A percentile compares a stretch with the other conserved stretches of the same genome.
phyloP scores from a whole-genome alignment of 257 asterid species.

The Rauvolfia tetraphylla region DNA sequence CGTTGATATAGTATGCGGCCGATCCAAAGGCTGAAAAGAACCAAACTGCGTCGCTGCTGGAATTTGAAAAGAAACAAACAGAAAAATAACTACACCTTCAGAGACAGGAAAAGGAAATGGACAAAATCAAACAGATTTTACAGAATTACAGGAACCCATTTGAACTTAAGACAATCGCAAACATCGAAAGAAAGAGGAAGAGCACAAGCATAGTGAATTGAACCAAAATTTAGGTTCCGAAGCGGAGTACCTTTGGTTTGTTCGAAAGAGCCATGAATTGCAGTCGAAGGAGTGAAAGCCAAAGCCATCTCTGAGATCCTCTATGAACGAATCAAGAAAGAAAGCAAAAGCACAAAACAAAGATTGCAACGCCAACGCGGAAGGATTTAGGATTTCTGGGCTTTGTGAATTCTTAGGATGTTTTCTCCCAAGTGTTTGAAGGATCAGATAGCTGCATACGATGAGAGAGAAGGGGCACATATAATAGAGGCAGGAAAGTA shows the following conservation, averaged over 20 bases:
- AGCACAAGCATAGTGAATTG: neutral
- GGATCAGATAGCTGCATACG: conserved; percentile 5
- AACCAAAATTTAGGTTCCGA: neutral
- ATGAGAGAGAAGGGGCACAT: neutral
- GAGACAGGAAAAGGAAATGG: neutral
- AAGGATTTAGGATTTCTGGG: conserved; percentile 8
- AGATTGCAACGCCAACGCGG: neutral
- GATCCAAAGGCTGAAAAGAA: conserved; percentile 48
- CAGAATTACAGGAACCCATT: neutral
- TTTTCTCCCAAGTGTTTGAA: neutral
- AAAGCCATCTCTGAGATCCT: conserved; percentile 41
- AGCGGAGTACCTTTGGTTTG: conserved; percentile 45
- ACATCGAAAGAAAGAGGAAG: neutral
- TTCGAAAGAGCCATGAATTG: conserved; percentile 45
- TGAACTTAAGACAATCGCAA: neutral
- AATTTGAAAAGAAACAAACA: neutral
- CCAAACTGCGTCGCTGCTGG: conserved; percentile 44
- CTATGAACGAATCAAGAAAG: neutral
- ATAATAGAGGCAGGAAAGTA: conserved; percentile 10
- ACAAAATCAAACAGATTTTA: neutral
- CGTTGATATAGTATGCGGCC: conserved; percentile 31
- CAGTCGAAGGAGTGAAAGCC: conserved; percentile 58
- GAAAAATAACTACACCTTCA: neutral
- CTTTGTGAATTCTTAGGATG: neutral
- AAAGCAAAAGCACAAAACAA: neutral